phyloP scores from a whole-genome alignment of 2,329 filamentous ascomycete species.

The Cercospora sp. region DNA sequence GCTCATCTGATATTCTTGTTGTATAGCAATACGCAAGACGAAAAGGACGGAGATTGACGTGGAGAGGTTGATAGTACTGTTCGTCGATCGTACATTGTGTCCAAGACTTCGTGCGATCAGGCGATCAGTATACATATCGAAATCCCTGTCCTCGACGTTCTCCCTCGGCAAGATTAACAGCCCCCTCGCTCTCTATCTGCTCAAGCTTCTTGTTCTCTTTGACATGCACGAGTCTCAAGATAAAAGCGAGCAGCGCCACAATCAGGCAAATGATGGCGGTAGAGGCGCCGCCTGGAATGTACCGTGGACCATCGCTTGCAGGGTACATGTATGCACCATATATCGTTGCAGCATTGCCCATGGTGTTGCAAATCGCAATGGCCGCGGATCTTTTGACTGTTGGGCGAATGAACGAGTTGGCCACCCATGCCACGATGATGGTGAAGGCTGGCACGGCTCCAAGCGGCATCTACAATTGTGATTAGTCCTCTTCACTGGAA shows the following conservation, averaged over 20 bases:
- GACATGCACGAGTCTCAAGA: slow-evolving; percentile 39
- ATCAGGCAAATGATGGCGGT: slow-evolving; percentile 41
- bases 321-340: slow-evolving; percentile 42
- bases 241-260: slow-evolving; percentile 40
- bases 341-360: slow-evolving; percentile 41
- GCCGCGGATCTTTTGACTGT: slow-evolving; percentile 77
- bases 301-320: slow-evolving; percentile 39
- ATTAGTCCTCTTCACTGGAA: background rate
- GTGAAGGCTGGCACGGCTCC: slow-evolving; percentile 36
- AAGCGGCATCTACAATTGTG: slow-evolving; percentile 6
- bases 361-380: slow-evolving; percentile 66
- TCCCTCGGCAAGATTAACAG: background rate
- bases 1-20: background rate
- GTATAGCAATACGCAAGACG: background rate
- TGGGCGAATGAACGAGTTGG: slow-evolving; percentile 42
- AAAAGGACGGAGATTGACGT: background rate
- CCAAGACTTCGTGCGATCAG: background rate
- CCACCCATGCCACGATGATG: slow-evolving; percentile 35
- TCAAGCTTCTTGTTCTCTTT: slow-evolving; percentile 41
- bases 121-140: slow-evolving; percentile 10
- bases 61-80: background rate
- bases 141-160: slow-evolving; percentile 11
- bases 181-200: slow-evolving; percentile 21
- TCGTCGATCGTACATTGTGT: background rate
- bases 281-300: slow-evolving; percentile 42